These are phyloP conservation scores for Veloboletus limbatus DNA, from an alignment of 1,284 basidiomycete species.

Conservation along the genomic window DNA sequence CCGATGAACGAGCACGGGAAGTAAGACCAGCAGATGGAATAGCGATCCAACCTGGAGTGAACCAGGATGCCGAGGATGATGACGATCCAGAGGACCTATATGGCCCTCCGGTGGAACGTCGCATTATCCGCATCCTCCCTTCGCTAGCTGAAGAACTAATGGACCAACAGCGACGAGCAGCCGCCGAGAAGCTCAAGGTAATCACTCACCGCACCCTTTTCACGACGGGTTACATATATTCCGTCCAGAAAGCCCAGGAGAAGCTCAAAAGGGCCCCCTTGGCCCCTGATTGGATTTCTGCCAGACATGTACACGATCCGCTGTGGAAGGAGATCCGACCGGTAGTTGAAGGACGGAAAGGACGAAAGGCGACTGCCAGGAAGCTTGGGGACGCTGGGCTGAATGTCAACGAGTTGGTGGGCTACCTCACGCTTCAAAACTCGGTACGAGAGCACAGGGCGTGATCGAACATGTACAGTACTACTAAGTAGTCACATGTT, in stretches of 20 bases:
- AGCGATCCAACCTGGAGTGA: neutral
- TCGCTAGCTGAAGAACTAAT: conserved; percentile 24
- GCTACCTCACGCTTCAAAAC: too few relatives aligned
- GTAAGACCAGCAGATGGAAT: neutral
- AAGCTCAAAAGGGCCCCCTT: conserved; percentile 13
- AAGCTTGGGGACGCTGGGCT: conserved; percentile 19
- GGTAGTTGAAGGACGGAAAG: conserved; percentile 8
- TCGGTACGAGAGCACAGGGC: conserved; percentile 11
- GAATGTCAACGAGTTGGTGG: conserved; percentile 16
- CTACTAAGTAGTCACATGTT: too few relatives aligned
- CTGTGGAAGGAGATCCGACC: conserved; percentile 16
- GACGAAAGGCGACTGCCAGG: conserved; percentile 15
- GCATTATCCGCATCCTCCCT: conserved; percentile 28
- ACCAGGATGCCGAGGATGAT: conserved; percentile 2
- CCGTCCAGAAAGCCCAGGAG: conserved; percentile 8
- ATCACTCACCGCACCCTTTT: neutral
- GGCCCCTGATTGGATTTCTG: conserved; percentile 28
- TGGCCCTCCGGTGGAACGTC: conserved; percentile 28
- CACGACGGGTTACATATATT: conserved; percentile 2
- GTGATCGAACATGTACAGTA: neutral
- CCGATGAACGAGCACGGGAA: too few relatives aligned
- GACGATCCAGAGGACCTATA: conserved; percentile 30
- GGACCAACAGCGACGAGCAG: conserved; percentile 20
- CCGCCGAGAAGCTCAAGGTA: conserved; percentile 23
- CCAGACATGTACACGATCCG: conserved; percentile 21